These are phyloP conservation scores for Hypoxylon sp. DNA, from an alignment of 2,329 filamentous ascomycete genomes.

Conservation along the genomic window DNA sequence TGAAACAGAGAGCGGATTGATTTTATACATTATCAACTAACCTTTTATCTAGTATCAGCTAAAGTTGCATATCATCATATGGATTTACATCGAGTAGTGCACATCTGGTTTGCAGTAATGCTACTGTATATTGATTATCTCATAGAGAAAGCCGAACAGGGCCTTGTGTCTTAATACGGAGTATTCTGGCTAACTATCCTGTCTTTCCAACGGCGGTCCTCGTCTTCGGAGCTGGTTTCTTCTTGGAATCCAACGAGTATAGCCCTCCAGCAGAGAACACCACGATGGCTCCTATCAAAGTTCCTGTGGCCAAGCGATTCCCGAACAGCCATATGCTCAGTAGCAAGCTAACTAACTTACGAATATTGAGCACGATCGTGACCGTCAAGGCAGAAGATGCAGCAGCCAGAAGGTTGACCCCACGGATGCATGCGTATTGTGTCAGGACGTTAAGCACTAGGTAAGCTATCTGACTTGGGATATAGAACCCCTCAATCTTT, in stretches of 20 bases:
- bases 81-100: too few relatives aligned
- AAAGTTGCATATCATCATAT: too few relatives aligned
- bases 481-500: constrained; percentile 50
- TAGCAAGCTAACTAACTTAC: constrained; percentile 90
- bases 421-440: constrained; percentile 93
- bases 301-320: constrained; percentile 78
- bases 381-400: constrained; percentile 92
- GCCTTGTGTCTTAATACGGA: constrained; percentile 4
- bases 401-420: constrained; percentile 92
- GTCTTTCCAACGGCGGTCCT: constrained; percentile 42
- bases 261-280: constrained; percentile 92
- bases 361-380: constrained; percentile 93
- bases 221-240: constrained; percentile 46
- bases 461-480: constrained; percentile 77
- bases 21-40: too few relatives aligned
- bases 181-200: constrained; percentile 34
- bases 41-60: too few relatives aligned
- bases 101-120: background rate
- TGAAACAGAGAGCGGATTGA: too few relatives aligned
- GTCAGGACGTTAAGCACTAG: constrained; percentile 82
- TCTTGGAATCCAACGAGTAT: constrained; percentile 78
- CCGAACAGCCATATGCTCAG: constrained; percentile 95
- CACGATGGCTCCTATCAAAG: constrained; percentile 80
- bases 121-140: constrained; percentile 15
- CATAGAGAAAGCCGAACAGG: constrained; percentile 9